These are phyloP conservation scores for Chenopodium album DNA, from an alignment of 148 eudicot genomes.

Conservation along the genomic window DNA sequence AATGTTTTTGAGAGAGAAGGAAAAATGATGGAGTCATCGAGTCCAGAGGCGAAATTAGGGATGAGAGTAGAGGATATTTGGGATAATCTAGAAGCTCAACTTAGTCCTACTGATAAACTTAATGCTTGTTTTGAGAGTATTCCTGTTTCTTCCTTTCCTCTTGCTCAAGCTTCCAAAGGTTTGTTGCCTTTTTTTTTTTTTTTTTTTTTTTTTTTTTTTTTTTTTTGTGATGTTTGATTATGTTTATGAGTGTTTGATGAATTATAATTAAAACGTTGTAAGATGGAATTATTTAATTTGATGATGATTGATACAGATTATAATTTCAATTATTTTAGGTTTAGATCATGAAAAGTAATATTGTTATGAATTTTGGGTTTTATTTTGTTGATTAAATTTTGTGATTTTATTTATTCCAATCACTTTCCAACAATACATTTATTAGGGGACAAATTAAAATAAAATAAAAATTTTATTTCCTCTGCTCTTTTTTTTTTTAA, in stretches of 20 bases:
- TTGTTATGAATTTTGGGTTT: too few species aligned
- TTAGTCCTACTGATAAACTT: conserved; percentile 83
- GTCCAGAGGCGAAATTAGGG: conserved; percentile 85
- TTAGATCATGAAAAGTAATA: neutral
- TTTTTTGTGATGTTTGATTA: neutral
- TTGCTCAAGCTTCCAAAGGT: conserved; percentile 64
- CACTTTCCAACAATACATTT: too few species aligned
- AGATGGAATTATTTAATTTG: neutral
- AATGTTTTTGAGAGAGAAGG: conserved; percentile 1
- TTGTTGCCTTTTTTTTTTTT: neutral
- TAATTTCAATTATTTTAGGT: neutral
- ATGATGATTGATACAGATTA: neutral
- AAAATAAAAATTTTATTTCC: too few species aligned
- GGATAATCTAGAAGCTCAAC: conserved; percentile 65
- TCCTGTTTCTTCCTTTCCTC: conserved; percentile 78
- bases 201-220: neutral
- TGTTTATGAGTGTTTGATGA: neutral
- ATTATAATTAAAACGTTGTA: too few species aligned
- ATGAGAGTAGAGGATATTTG: conserved; percentile 81
- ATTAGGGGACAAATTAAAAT: too few species aligned
- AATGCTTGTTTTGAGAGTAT: conserved; percentile 91
- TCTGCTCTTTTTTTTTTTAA: too few species aligned
- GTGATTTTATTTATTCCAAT: too few species aligned
- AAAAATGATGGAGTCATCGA: conserved; percentile 27
- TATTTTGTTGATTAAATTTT: too few species aligned